Percentiles rank a stretch among this genome's conserved stretches.
These are phyloP conservation scores for Ogataea minuta DNA, from an alignment of 805 yeast genomes.

Conservation along the genomic window DNA sequence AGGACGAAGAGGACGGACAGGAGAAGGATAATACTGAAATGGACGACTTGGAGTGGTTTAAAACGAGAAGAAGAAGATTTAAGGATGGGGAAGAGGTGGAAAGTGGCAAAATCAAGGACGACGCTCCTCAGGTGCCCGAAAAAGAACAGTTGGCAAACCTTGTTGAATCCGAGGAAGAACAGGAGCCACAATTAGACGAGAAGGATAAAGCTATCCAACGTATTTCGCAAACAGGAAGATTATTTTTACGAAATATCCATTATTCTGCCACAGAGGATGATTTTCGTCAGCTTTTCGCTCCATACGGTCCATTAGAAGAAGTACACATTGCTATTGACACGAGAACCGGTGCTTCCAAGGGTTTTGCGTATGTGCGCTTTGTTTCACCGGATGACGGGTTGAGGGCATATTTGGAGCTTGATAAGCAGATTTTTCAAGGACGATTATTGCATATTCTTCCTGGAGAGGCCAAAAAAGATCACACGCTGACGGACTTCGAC, in stretches of 20 bases:
- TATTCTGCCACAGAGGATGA: constrained; percentile 81
- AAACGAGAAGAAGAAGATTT: constrained; percentile 70
- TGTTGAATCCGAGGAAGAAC: constrained; percentile 8
- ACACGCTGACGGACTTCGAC: constrained; percentile 86
- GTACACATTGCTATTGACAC: constrained; percentile 92
- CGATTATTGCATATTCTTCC: constrained; percentile 87
- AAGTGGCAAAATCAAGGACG: background rate
- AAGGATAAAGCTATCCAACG: constrained; percentile 50
- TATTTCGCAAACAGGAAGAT: constrained; percentile 69
- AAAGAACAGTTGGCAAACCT: constrained; percentile 1
- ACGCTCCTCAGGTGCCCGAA: constrained; percentile 12
- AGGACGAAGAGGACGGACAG: constrained; percentile 11
- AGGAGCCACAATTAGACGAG: constrained; percentile 31
- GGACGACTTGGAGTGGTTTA: constrained; percentile 86
- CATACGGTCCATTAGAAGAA: constrained; percentile 76
- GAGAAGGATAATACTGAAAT: constrained; percentile 34
- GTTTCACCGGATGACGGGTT: constrained; percentile 69
- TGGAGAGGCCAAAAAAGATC: constrained; percentile 78
- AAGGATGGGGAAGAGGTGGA: constrained; percentile 40
- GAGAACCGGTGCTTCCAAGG: constrained; percentile 86
- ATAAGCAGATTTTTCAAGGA: constrained; percentile 91
- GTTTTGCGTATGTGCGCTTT: constrained; percentile 84
- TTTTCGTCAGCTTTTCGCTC: constrained; percentile 58
- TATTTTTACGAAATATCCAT: constrained; percentile 82
- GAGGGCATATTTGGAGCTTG: constrained; percentile 67